Evolutionary conservation across 2,329 filamentous ascomycete species (phyloP).

Genomic region (Trichoderma afroharzianum): DNA sequence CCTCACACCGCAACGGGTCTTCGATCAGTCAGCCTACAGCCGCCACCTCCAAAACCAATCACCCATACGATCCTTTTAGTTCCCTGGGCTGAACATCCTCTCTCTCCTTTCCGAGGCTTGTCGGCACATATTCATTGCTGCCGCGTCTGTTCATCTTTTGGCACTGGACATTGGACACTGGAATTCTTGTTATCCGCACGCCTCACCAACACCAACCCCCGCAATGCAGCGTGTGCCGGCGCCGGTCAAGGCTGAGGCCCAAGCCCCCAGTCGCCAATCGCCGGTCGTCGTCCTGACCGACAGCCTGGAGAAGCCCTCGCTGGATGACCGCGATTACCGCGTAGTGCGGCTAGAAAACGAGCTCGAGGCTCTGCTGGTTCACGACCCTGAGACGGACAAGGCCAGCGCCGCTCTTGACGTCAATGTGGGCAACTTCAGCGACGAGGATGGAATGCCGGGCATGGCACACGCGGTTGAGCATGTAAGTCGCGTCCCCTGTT

Average conservation of each 20-base stretch:
- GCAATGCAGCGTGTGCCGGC: constrained; percentile 14
- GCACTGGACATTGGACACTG: not conserved
- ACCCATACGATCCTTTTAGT: not conserved
- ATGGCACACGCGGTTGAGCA: constrained; percentile 97
- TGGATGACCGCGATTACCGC: constrained; percentile 84
- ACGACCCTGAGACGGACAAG: constrained; percentile 94
- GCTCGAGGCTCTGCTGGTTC: constrained; percentile 86
- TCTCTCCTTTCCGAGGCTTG: not conserved
- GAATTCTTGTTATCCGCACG: not conserved
- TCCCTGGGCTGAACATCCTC: constrained; percentile 4
- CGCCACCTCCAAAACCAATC: constrained; percentile 8
- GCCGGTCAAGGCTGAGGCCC: constrained; percentile 14
- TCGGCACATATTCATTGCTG: not conserved
- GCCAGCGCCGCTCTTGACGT: constrained; percentile 93
- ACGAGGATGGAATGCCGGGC: constrained; percentile 84
- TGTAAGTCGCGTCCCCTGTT: constrained; percentile 38
- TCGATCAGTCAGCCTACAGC: constrained; percentile 12
- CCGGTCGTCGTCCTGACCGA: constrained; percentile 55
- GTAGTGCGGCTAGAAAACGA: constrained; percentile 82
- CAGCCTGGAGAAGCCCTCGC: constrained; percentile 72
- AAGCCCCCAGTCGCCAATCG: constrained; percentile 25
- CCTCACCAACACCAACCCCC: constrained; percentile 8
- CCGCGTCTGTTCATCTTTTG: not conserved
- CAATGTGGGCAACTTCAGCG: constrained; percentile 93
- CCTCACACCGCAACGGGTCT: constrained; percentile 13